Base-by-base conservation (phyloP, 371 early-diverging fungal species). In the Smittium mucronatum region DNA sequence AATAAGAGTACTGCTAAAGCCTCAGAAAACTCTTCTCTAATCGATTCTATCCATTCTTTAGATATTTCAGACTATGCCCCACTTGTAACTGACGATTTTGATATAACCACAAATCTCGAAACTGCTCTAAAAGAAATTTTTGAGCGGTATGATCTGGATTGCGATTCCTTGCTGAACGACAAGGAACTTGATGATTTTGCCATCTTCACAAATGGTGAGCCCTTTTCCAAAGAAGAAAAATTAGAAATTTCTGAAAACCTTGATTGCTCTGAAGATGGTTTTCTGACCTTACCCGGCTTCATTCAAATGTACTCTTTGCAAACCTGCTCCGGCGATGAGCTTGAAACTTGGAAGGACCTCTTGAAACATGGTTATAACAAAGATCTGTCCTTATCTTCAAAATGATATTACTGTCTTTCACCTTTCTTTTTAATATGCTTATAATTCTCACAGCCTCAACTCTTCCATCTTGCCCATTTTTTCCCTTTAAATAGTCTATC, bases 341-440 rank as follows among this genome's bases (percentile, higher is more conserved):
- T 78, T 2, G 86, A 86, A 73, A 86, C 86, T 25, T 84, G 85
- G 83, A 80, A 76, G 64, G 86, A 86, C 68, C 72, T 86, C 58
- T 70, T 73, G 29, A 81, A 74, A 64, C 83, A 83, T 74, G 86
- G 85, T 15, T 86, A 82, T 70, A 69, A 78, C 61, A 75, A 76
- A 16, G 34, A 81, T 15, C 75, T 85, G 5, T 21, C 21, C 11
- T 47, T 47, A 47, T 47, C 47, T 47, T 21, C 5, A 47, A 47
- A 47, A 47, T 47, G 21, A 47, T 47, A 47, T 11, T n/a, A n/a
- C n/a, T n/a, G n/a, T n/a, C n/a, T n/a, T n/a, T n/a, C n/a, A n/a
- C n/a, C n/a, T n/a, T n/a, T n/a, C n/a, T n/a, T n/a, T n/a, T n/a
- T n/a, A n/a, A n/a, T n/a, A n/a, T n/a, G n/a, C n/a, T n/a, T n/a